A percentile compares a stretch with the other conserved stretches of the same genome.
Conservation (phyloP, 1,139 yeast genomes). For the Yarrowia galli region DNA sequence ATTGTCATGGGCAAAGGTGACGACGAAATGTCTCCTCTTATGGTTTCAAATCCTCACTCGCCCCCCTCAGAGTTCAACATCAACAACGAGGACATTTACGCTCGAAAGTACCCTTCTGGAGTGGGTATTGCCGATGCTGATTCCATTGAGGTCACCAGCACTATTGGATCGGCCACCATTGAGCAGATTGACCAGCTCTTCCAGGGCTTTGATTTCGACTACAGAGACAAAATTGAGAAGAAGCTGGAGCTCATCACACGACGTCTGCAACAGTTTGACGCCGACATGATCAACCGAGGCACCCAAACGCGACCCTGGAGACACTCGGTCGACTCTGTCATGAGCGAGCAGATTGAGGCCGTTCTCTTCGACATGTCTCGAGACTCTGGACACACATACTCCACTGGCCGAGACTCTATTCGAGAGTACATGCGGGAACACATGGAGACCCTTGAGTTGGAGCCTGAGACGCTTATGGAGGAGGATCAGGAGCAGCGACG, state of each 20-base stretch:
- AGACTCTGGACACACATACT: conserved; percentile 13
- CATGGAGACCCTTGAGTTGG: neutral
- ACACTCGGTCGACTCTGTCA: conserved; percentile 22
- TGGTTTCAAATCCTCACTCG: conserved; percentile 4
- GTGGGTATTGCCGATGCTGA: conserved; percentile 28
- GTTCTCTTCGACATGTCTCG: conserved; percentile 17
- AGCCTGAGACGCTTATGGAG: neutral
- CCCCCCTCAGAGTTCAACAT: conserved; percentile 7
- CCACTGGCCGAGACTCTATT: conserved; percentile 5
- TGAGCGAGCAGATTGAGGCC: conserved; percentile 33
- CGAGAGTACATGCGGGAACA: conserved; percentile 19
- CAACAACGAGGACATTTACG: conserved; percentile 31
- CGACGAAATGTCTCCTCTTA: neutral
- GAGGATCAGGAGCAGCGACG: neutral
- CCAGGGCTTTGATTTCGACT: conserved; percentile 37
- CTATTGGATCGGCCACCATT: conserved; percentile 28
- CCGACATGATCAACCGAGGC: conserved; percentile 19
- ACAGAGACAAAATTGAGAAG: conserved; percentile 39
- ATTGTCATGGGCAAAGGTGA: neutral
- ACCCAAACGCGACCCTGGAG: conserved; percentile 13
- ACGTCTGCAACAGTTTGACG: conserved; percentile 37
- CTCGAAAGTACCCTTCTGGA: conserved; percentile 33
- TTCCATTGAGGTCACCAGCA: conserved; percentile 22
- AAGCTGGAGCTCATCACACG: conserved; percentile 32
- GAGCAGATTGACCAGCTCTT: conserved; percentile 31